Percentiles rank a stretch among this genome's conserved stretches.
These are phyloP conservation scores for Linum tenue DNA, from an alignment of 345 rosid genomes.

Conservation along the genomic window DNA sequence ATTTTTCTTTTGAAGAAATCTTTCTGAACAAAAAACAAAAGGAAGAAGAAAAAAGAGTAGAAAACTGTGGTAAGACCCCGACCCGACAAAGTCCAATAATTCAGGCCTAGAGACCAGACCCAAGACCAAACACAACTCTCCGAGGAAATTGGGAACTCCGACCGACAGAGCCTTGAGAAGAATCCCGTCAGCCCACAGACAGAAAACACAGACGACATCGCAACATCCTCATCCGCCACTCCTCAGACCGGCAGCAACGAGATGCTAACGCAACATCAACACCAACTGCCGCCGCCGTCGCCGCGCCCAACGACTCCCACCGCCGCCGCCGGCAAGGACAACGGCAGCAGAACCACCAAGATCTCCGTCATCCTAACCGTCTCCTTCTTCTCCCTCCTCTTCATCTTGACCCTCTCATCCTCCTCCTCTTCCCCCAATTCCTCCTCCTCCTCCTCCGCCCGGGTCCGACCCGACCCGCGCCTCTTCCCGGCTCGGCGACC, in stretches of 20 bases:
- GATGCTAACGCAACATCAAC: conserved; percentile 8
- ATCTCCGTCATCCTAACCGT: conserved; percentile 47
- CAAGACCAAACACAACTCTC: not conserved
- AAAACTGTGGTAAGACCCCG: not conserved
- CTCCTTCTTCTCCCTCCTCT: conserved; percentile 56
- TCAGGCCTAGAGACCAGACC: not conserved
- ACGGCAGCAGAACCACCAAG: conserved; percentile 33
- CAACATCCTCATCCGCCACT: too few relatives aligned
- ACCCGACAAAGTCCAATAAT: not conserved
- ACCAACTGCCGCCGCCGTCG: not conserved
- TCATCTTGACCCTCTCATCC: conserved; percentile 43
- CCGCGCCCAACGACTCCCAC: conserved; percentile 9
- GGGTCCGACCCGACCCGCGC: conserved; percentile 44
- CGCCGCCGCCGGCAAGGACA: conserved; percentile 21
- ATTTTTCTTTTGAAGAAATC: too few relatives aligned
- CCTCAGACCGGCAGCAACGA: not conserved
- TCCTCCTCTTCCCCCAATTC: conserved; percentile 18
- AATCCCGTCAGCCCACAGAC: not conserved
- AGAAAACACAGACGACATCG: too few relatives aligned
- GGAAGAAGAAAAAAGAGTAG: too few relatives aligned
- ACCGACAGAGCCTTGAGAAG: not conserved
- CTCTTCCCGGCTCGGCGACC: conserved; percentile 58
- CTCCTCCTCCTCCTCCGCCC: conserved; percentile 10
- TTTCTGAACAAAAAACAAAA: too few relatives aligned
- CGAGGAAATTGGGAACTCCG: conserved; percentile 1